A percentile compares a stretch with the other conserved stretches of the same genome.
phyloP scores from a whole-genome alignment of 78 protist species.

The Dictyostelium brefeldianum region DNA sequence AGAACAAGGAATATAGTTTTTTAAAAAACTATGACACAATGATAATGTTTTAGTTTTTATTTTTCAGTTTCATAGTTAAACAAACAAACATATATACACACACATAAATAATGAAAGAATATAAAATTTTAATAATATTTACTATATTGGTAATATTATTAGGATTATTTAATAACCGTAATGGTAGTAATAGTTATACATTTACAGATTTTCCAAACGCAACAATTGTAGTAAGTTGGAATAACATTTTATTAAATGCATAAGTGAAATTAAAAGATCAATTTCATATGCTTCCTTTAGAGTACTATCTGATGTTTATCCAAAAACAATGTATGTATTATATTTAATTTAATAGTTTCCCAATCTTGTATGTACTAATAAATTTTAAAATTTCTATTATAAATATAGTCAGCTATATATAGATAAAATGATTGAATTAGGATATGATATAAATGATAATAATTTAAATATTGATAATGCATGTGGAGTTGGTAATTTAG shows the following conservation, averaged over 20 bases:
- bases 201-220: slow-evolving; percentile 45
- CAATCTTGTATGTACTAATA: background rate
- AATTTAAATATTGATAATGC: background rate
- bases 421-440: slow-evolving; percentile 7
- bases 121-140: too few species aligned
- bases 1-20: too few species aligned
- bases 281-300: slow-evolving; percentile 50
- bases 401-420: background rate
- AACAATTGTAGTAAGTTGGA: slow-evolving; percentile 23
- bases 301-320: background rate
- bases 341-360: background rate
- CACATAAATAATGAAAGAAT: too few species aligned
- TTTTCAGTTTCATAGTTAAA: too few species aligned
- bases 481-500: slow-evolving; percentile 36
- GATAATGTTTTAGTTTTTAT: too few species aligned
- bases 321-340: slow-evolving; percentile 14
- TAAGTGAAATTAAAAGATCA: slow-evolving; percentile 10
- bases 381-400: background rate
- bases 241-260: background rate
- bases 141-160: too few species aligned
- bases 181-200: background rate
- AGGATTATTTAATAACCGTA: too few species aligned
- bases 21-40: too few species aligned
- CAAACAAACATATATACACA: too few species aligned
- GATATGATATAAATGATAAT: slow-evolving; percentile 19